phyloP scores from a whole-genome alignment of 2,329 filamentous ascomycete species.

The Stromatinia cepivora region DNA sequence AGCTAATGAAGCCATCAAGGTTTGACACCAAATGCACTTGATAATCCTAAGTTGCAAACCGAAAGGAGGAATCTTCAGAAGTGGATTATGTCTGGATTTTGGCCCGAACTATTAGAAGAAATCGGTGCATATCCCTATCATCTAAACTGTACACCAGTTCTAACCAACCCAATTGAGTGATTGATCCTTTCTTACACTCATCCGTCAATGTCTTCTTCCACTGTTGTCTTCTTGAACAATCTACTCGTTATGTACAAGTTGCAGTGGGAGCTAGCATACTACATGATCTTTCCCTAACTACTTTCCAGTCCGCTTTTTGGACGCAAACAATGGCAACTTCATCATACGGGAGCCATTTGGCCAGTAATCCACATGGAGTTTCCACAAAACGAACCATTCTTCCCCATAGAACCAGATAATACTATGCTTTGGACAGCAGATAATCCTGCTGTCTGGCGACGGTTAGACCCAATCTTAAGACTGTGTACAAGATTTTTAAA shows the following conservation, averaged over 20 bases:
- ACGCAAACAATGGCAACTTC: background rate
- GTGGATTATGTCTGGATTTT: conserved; percentile 13
- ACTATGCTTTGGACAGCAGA: background rate
- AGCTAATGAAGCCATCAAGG: background rate
- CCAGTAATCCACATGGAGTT: background rate
- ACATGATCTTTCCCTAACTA: background rate
- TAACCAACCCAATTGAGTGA: conserved; percentile 3
- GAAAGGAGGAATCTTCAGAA: conserved; percentile 13
- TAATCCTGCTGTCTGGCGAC: conserved; percentile 13
- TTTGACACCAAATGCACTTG: conserved; percentile 1
- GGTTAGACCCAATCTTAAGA: background rate
- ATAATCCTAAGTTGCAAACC: background rate
- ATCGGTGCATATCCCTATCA: conserved; percentile 6
- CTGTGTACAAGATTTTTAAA: background rate
- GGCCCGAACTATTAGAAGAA: conserved; percentile 10
- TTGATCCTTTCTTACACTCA: background rate
- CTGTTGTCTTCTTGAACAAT: background rate
- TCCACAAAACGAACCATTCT: background rate
- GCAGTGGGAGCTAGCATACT: background rate
- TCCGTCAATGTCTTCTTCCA: background rate
- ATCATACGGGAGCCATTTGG: background rate
- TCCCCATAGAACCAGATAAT: conserved; percentile 3
- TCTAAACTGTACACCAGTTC: background rate
- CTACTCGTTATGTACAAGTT: no score
- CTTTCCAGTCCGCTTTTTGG: background rate